Base-by-base conservation (phyloP, 352 stramenopile genomes). In the Albugo laibachii region DNA sequence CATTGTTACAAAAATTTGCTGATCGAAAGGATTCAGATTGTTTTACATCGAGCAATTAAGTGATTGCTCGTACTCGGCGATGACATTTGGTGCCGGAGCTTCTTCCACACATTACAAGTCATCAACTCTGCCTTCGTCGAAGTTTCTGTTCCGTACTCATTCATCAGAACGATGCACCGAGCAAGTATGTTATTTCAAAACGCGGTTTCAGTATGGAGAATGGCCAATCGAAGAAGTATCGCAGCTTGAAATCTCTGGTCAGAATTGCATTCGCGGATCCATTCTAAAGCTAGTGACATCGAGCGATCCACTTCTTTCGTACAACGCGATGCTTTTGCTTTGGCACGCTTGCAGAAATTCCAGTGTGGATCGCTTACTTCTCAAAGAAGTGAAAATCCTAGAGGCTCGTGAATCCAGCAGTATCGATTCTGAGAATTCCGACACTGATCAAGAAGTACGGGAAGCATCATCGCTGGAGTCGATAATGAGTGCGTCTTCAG, bases 191-290 rank as follows among this genome's bases (percentile, higher is more conserved):
- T 87, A 87, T 48, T 46, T 87, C 24, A 68, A 87, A 53, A 87
- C 72, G 8, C 69, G 75, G 0, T 87, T 81, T 53, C 65, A 52
- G 19, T 44, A 57, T 13, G 78, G 78, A 21, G 75, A 88, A 43
- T 92, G 78, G 78, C 74, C 78, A 1, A 40, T 76, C 11, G 61
- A 80, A 0, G 78, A 92, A 44, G 69, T 87, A 20, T 58, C 70
- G n/a, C 39, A 40, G 1, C 84, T 88, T 50, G 54, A 64, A 10
- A 38, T 61, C 0, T 47, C 43, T 6, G 49, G 53, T 12, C 48
- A 61, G 10, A 36, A 31, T 8, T 31, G 24, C 8, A 31, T 31
- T 31, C 24, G 24, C 3, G 24, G 4, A 19, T 21, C 50, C 11
- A 40, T 55, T 11, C 34, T 55, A 16, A 41, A 38, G 11, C 50